Base-by-base conservation (phyloP, 1,284 basidiomycete genomes). In the Austroboletus niveus region DNA sequence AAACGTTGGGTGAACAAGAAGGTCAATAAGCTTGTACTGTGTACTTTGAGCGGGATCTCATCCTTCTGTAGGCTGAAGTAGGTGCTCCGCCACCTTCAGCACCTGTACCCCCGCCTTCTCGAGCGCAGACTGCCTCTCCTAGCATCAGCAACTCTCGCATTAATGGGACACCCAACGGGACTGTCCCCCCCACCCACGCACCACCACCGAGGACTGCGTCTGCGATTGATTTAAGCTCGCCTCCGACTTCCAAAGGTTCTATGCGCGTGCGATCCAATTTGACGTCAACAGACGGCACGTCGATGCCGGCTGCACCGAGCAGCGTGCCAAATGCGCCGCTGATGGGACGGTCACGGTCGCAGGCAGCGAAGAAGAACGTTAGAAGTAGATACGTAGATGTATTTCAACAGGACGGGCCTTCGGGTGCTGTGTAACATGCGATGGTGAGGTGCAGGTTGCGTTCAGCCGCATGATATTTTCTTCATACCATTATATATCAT, bases 1-100 rank as follows among this genome's bases (percentile, higher is more conserved):
- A 97, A 97, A 72, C 83, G 89, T 56, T 99, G 97, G 97, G 87
- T 99, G 20, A 95, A 98, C 71, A 95, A 91, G 72, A 94, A 90
- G 72, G 92, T 92, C 59, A 68, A 78, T 64, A 11, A 20, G 17
- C 55, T 6, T 29, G 4, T 38, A 49, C 31, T 48, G 36, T 40
- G 41, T 24, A 10, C 32, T 14, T 1, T 48, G 8, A 17, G 15
- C 27, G 43, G 8, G 34, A 24, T 9, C 51, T 59, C 32, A 64
- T 42, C 6, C 3, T 30, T 31, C 47, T 52, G 3, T 60, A 92
- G 87, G 77, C 74, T 53, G 81, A 78, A 30, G 65, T 71, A 12
- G 79, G 79, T 56, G 66, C 74, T 22, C 47, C 68, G 5, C 78
- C 76, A 62, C 63, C 78, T 11, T 61, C 75, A 5, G 71, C 75